phyloP scores from a whole-genome alignment of 768 basidiomycete genomes.

The Baorangia bicolor region DNA sequence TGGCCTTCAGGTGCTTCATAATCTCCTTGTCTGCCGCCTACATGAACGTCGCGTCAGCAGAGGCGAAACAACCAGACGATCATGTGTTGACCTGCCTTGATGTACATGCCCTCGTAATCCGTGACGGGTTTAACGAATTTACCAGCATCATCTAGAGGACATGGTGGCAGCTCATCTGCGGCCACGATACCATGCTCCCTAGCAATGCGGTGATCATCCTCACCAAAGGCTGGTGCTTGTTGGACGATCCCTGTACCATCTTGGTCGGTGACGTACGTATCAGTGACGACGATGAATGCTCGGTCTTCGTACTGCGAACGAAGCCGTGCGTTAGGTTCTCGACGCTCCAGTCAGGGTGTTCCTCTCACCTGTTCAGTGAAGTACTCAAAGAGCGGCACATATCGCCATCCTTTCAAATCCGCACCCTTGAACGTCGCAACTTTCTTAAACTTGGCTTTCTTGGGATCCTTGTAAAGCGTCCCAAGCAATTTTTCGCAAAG shows the following conservation, averaged over 20 bases:
- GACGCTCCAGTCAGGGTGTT: background rate
- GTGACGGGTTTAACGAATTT: slow-evolving; percentile 85
- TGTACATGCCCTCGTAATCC: slow-evolving; percentile 83
- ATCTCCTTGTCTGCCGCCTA: slow-evolving; percentile 96
- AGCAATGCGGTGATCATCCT: slow-evolving; percentile 96
- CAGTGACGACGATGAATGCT: slow-evolving; percentile 85
- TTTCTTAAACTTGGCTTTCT: slow-evolving; percentile 95
- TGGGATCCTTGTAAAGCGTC: slow-evolving; percentile 94
- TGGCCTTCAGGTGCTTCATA: slow-evolving; percentile 84
- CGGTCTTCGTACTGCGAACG: slow-evolving; percentile 75
- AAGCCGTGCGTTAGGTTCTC: background rate
- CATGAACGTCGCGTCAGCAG: background rate
- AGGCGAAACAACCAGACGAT: background rate
- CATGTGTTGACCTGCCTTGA: slow-evolving; percentile 62
- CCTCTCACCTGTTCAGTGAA: slow-evolving; percentile 84
- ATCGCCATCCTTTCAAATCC: slow-evolving; percentile 96
- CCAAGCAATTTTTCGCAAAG: slow-evolving; percentile 83
- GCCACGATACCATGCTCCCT: slow-evolving; percentile 80
- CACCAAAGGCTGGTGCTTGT: slow-evolving; percentile 97
- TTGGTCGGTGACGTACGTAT: slow-evolving; percentile 89
- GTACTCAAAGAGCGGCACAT: slow-evolving; percentile 93
- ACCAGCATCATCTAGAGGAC: slow-evolving; percentile 90
- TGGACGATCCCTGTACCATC: slow-evolving; percentile 99
- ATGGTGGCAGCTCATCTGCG: slow-evolving; percentile 91
- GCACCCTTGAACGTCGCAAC: slow-evolving; percentile 82